Base-by-base conservation (phyloP, 805 yeast species). In the Wickerhamiella slavikovae region DNA sequence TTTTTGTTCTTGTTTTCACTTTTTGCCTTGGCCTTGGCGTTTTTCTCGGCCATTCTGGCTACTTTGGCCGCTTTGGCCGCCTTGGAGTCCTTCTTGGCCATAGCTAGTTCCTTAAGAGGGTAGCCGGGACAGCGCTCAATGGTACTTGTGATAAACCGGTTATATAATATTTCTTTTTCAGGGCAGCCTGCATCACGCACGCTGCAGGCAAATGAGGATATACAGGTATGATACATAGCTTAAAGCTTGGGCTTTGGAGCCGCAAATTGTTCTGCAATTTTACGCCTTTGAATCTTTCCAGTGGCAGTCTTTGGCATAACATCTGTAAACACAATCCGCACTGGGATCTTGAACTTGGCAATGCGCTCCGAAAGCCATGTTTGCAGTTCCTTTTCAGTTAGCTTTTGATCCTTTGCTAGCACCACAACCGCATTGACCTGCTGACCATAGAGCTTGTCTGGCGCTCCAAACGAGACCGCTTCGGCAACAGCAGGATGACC, bases 41-140 rank as follows among this genome's bases (percentile, higher is more conserved):
- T 68, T 57, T 85, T 85, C 38, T 67, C 79, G 22, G 85, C 91
- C 17, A 74, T 58, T 28, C 93, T 68, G 15, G 89, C 91, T 63
- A 80, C 82, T 53, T 80, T 80, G 42, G 93, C 79, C 28, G 78
- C 93, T 51, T 80, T 82, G 40, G 78, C 71, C 51, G 80, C 78
- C 55, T 79, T 80, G 37, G 62, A 72, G 44, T 68, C 58, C 49
- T 68, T 77, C 57, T 83, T 85, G 11, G 85, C 95, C 95, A 83
- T 83, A 10, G 10, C 6, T 18, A 18, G 21, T n/a, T n/a, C n/a
- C n/a, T n/a, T n/a, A n/a, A n/a, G n/a, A n/a, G n/a, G n/a, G n/a
- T n/a, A n/a, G n/a, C n/a, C n/a, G n/a, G n/a, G n/a, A n/a, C n/a
- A n/a, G n/a, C n/a, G n/a, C n/a, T n/a, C n/a, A n/a, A n/a, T n/a